Conservation (phyloP, 306 rosid genomes). For the Quercus variabilis region DNA sequence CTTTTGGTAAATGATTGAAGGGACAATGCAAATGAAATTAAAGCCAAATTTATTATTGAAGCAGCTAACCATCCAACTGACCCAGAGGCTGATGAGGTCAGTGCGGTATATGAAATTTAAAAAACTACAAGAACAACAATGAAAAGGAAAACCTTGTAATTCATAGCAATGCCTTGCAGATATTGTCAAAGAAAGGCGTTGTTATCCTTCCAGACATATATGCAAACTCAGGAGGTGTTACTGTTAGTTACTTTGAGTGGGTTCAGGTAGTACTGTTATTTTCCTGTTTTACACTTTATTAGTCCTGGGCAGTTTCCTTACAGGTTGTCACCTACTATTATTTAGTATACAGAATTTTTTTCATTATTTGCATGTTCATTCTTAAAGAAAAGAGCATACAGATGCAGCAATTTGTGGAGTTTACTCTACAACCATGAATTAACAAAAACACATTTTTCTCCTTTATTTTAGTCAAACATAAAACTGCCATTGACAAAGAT, state of each 20-base stretch:
- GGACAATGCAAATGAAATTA: conserved; percentile 79
- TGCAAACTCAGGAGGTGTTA: conserved; percentile 98
- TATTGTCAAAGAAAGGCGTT: conserved; percentile 73
- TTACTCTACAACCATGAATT: too few relatives aligned
- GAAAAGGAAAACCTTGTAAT: background rate
- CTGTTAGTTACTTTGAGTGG: conserved; percentile 96
- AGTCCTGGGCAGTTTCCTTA: background rate
- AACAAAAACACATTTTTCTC: too few relatives aligned
- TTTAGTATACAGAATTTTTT: background rate
- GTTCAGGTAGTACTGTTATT: conserved; percentile 65
- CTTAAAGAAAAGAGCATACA: too few relatives aligned
- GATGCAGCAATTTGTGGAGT: too few relatives aligned
- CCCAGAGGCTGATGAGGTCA: conserved; percentile 95
- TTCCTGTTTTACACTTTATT: background rate
- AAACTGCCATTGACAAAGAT: background rate
- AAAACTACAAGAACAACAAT: background rate
- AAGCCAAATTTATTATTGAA: conserved; percentile 81
- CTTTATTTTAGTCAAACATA: too few relatives aligned
- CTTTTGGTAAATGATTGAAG: conserved; percentile 29
- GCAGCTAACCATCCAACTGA: conserved; percentile 97
- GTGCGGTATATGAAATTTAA: background rate
- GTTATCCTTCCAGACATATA: conserved; percentile 86
- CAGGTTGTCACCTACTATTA: background rate
- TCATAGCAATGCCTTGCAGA: conserved; percentile 38
- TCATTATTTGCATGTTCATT: background rate